Evolutionary conservation across 2,329 filamentous ascomycete genomes (phyloP).

Genomic region (Fragosphaeria purpurea): DNA sequence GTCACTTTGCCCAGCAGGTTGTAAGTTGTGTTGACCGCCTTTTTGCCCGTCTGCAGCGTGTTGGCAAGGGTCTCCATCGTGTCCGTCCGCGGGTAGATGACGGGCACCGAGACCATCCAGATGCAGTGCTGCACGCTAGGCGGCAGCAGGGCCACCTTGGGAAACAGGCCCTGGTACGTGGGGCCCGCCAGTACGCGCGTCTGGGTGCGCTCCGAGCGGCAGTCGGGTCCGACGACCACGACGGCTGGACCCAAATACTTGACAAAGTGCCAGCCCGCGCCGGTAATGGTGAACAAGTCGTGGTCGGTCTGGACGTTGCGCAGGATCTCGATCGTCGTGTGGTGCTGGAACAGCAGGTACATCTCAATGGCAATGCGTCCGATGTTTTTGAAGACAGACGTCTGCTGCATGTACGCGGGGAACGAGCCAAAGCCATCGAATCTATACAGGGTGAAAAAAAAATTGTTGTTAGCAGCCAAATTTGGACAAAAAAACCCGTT

Average conservation of each 20-base stretch:
- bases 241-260: constrained; percentile 91
- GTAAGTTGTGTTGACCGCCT: constrained; percentile 91
- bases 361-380: constrained; percentile 91
- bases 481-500: background rate
- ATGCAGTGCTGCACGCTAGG: constrained; percentile 93
- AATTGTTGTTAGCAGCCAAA: background rate
- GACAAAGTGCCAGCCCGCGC: constrained; percentile 97
- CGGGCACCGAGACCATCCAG: constrained; percentile 86
- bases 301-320: constrained; percentile 79
- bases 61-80: constrained; percentile 84
- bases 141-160: constrained; percentile 83
- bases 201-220: constrained; percentile 81
- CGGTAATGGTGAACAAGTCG: constrained; percentile 93
- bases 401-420: constrained; percentile 96
- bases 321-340: constrained; percentile 88
- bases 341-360: constrained; percentile 97
- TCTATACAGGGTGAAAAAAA: constrained; percentile 31
- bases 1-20: constrained; percentile 94
- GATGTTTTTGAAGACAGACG: constrained; percentile 96
- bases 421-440: constrained; percentile 98
- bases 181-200: constrained; percentile 89
- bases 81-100: constrained; percentile 85
- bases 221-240: constrained; percentile 81
- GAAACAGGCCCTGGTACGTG: constrained; percentile 95
- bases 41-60: constrained; percentile 89